Conservation (phyloP, 768 basidiomycete genomes). For the Suillus spraguei region DNA sequence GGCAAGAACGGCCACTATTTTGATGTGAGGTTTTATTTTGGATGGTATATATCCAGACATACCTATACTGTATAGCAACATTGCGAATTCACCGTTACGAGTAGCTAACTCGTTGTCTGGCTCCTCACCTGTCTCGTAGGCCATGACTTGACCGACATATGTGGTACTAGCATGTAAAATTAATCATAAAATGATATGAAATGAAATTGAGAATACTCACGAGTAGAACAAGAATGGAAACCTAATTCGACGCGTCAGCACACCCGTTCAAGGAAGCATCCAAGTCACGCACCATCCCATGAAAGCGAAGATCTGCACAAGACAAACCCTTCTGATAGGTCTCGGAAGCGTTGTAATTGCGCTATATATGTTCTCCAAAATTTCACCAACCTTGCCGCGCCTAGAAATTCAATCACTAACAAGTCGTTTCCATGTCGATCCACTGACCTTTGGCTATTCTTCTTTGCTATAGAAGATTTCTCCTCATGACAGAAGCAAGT, state of each 20-base stretch:
- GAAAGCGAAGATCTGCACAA: slow-evolving; percentile 93
- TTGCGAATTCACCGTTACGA: slow-evolving; percentile 82
- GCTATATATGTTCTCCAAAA: slow-evolving; percentile 75
- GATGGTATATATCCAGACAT: slow-evolving; percentile 11
- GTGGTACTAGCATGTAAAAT: slow-evolving; percentile 62
- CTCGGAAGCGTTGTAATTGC: slow-evolving; percentile 78
- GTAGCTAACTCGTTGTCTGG: slow-evolving; percentile 86
- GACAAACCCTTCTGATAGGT: slow-evolving; percentile 86
- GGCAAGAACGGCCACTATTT: slow-evolving; percentile 79
- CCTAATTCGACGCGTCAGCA: slow-evolving; percentile 42
- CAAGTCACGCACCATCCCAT: slow-evolving; percentile 80
- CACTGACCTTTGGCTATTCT: slow-evolving; percentile 24
- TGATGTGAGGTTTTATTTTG: slow-evolving; percentile 4
- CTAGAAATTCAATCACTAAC: slow-evolving; percentile 7
- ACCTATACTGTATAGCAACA: slow-evolving; percentile 92
- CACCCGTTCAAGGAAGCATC: slow-evolving; percentile 3
- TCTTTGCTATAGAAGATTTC: slow-evolving; percentile 57
- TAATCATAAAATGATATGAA: slow-evolving; percentile 8
- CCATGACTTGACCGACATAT: slow-evolving; percentile 94
- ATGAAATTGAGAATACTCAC: slow-evolving; percentile 40
- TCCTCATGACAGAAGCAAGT: slow-evolving; percentile 89
- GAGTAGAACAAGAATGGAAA: slow-evolving; percentile 96
- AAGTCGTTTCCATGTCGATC: slow-evolving; percentile 9
- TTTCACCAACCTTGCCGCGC: slow-evolving; percentile 63
- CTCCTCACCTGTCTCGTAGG: slow-evolving; percentile 68